Percentiles rank a stretch among this genome's conserved stretches.
phyloP scores from a whole-genome alignment of 116 monocot genomes.

The Cymodocea nodosa region DNA sequence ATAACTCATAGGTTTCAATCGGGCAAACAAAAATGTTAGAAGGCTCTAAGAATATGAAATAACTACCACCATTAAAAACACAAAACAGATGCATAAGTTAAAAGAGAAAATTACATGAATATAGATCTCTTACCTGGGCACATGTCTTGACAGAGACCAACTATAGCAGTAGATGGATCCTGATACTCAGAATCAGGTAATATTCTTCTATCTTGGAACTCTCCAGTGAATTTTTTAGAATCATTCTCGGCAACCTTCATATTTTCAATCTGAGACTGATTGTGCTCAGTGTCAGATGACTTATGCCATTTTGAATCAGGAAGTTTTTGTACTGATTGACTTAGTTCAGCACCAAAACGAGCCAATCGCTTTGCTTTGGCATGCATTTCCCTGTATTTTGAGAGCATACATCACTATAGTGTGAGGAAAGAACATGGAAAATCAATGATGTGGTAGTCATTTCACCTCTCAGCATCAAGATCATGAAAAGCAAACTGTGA shows the following conservation, averaged over 20 bases:
- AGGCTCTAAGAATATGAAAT: too few species aligned
- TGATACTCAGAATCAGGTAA: conserved; percentile 23
- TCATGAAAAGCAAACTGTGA: conserved; percentile 13
- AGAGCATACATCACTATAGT: background rate
- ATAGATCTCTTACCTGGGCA: conserved; percentile 65
- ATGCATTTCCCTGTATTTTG: conserved; percentile 56
- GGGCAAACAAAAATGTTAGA: too few species aligned
- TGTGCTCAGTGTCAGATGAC: conserved; percentile 16
- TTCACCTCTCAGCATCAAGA: conserved; percentile 48
- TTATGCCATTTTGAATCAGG: conserved; percentile 17
- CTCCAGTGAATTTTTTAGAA: conserved; percentile 5
- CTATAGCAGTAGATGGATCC: conserved; percentile 31
- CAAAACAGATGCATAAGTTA: background rate
- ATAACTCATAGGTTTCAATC: background rate
- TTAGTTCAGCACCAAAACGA: conserved; percentile 65
- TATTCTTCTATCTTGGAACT: conserved; percentile 3
- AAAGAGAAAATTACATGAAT: background rate
- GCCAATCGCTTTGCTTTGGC: conserved; percentile 80
- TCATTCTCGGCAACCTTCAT: background rate
- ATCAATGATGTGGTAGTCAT: background rate
- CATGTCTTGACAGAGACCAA: conserved; percentile 90
- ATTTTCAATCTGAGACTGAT: conserved; percentile 9
- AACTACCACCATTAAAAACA: too few species aligned
- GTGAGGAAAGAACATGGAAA: conserved; percentile 3
- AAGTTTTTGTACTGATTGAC: conserved; percentile 24